Evolutionary conservation across 2,329 filamentous ascomycete genomes (phyloP), one percentile per base, ranked within the genome.

Genomic region (Lachnellula subtilissima): DNA sequence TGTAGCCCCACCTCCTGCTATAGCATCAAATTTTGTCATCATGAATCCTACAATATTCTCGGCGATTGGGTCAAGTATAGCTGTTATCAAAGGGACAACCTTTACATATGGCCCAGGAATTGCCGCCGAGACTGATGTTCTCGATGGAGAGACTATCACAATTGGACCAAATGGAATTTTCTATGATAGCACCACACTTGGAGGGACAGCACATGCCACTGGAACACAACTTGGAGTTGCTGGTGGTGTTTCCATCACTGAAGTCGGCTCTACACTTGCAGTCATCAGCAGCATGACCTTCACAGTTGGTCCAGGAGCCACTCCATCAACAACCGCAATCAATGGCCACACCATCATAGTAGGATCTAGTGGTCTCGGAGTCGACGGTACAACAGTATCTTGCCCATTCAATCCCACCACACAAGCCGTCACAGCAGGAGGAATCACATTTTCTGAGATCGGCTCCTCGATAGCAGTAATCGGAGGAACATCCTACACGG

Each of bases 331-430:
- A 0, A 77, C 75, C 0, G 70, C 77, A 0, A 69, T 81, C 4
- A 76, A 73, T 5, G 76, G 77, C 1, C 73, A 83, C 65, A 79
- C 74, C 0, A 69, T 85, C 28, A 80, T 75, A 0, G 75, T 83
- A 43, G 78, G 75, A 1, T 74, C 80, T 0, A 66, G 65, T 2
- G 82, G 80, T n/a, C 70, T 84, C 1, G 55, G 50, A 4, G 48
- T 65, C 14, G 58, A 42, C 11, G 58, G 53, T n/a, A 59, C 64
- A 37, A 66, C 59, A 12, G 36, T 65, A 5, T 48, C 55, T 11
- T 54, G 56, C 36, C 64, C 64, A 5, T 59, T 67, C 46, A 64
- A 65, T 39, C 57, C 59, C 4, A 58, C 60, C 7, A 64, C 64
- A 2, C 47, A 61, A 42, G 53, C 54, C 2, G 14, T 67, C 37